Base-by-base conservation (phyloP, 2,329 filamentous ascomycete genomes). In the Aspergillus pseudoviridinutans region DNA sequence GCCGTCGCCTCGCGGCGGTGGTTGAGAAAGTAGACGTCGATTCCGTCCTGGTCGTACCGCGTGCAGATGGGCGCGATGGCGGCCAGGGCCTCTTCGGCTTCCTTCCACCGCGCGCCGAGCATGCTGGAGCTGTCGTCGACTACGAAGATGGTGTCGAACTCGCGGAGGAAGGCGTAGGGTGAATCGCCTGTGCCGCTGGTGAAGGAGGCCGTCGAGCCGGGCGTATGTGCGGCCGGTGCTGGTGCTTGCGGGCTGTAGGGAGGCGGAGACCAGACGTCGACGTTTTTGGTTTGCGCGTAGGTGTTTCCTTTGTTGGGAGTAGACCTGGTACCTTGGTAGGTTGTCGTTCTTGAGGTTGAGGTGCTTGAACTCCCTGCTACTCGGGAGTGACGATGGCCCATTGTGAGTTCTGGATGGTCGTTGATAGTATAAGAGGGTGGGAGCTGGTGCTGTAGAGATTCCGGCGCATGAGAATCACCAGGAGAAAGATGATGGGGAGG, bases 91-190 rank as follows among this genome's bases (percentile, higher is more conserved):
- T 82, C 78, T 27, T 82, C 77, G 0, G 90, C 90, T 72, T 97
- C 90, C 12, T 77, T 73, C 93, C 93, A 97, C 24, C 82, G 83
- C n/a, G 78, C 70, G 17, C 88, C 90, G 1, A 80, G 78, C 93
- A 97, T 97, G 65, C 88, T 92, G 4, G 86, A 85, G n/a, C 88
- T 92, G 78, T 97, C 93, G 70, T 97, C 93, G 69, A 97, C 91
- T 1, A 97, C 76, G 71, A 97, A 92, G 56, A 93, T 77, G 32
- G 92, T 97, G 76, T 97, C 91, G 70, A 96, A 97, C 17, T 81
- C 81, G 46, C 76, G 72, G 4, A 97, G 85, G 70, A 96, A 96
- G 2, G 86, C 82, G 70, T 90, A 94, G 1, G 81, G 83, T 66
- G 91, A 87, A 64, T 91, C 87, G 9, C 38, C 54, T 2, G 24